Conservation (phyloP, 805 yeast species). For the Lipomyces sp. region DNA sequence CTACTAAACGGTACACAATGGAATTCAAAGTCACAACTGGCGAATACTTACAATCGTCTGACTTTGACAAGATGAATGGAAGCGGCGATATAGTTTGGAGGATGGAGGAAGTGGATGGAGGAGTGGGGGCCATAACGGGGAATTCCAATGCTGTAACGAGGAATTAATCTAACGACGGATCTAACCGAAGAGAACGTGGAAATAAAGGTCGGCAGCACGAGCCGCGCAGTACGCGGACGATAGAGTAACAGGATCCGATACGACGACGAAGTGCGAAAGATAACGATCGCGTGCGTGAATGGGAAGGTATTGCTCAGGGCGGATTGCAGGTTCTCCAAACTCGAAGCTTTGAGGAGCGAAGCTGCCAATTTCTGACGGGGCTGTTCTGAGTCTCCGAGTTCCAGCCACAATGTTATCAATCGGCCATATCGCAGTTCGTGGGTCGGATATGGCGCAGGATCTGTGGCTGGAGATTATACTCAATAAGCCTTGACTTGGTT, state of each 20-base stretch:
- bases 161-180: not conserved
- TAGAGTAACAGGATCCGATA: not conserved
- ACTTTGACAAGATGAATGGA: conserved; percentile 33
- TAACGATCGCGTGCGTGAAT: not conserved
- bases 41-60: conserved; percentile 32
- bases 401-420: no score
- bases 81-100: conserved; percentile 37
- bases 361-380: not conserved
- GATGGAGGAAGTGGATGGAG: conserved; percentile 32
- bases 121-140: conserved; percentile 28
- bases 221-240: not conserved
- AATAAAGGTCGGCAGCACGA: not conserved
- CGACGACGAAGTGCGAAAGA: not conserved
- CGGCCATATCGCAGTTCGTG: no score
- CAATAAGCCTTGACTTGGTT: no score
- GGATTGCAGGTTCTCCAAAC: not conserved
- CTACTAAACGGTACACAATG: not conserved
- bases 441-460: no score
- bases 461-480: no score
- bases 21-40: not conserved
- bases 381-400: no score
- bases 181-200: not conserved
- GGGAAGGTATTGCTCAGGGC: not conserved
- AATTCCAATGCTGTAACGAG: not conserved
- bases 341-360: not conserved